These are phyloP conservation scores for Ramalina intermedia DNA, from an alignment of 495 filamentous ascomycete genomes.

Conservation along the genomic window DNA sequence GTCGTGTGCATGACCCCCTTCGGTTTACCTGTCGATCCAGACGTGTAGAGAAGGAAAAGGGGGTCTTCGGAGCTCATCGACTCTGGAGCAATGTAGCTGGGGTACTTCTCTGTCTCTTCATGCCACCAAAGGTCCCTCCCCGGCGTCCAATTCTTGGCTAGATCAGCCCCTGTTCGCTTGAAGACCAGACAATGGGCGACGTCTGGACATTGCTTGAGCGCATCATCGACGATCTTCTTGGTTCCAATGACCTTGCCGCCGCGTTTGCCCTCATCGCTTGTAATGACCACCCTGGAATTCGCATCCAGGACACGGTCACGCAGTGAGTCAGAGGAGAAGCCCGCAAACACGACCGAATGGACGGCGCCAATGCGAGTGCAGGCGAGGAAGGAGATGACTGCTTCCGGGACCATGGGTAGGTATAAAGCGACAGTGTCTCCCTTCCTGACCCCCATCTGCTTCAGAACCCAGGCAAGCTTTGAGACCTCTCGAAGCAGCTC, in stretches of 20 bases:
- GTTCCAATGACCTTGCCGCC: constrained; percentile 96
- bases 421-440: constrained; percentile 96
- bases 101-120: constrained; percentile 93
- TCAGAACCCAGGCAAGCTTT: constrained; percentile 69
- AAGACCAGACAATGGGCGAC: constrained; percentile 75
- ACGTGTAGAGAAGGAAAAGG: constrained; percentile 95
- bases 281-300: constrained; percentile 82
- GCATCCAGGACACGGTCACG: constrained; percentile 91
- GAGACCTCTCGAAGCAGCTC: constrained; percentile 91
- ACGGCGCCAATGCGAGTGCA: constrained; percentile 87
- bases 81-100: constrained; percentile 76
- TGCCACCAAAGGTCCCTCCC: constrained; percentile 97
- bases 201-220: constrained; percentile 90
- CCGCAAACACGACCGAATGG: constrained; percentile 97
- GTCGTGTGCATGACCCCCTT: constrained; percentile 99
- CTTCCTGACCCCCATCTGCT: constrained; percentile 91
- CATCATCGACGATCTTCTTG: constrained; percentile 98
- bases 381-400: constrained; percentile 79
- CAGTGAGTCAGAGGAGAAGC: constrained; percentile 93
- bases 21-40: constrained; percentile 92
- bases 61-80: constrained; percentile 86
- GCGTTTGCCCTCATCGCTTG: constrained; percentile 91
- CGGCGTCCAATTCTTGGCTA: constrained; percentile 58
- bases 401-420: constrained; percentile 97
- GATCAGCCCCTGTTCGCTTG: constrained; percentile 88